Evolutionary conservation across 352 stramenopile species (phyloP).

Genomic region (Phytophthora pluvialis): DNA sequence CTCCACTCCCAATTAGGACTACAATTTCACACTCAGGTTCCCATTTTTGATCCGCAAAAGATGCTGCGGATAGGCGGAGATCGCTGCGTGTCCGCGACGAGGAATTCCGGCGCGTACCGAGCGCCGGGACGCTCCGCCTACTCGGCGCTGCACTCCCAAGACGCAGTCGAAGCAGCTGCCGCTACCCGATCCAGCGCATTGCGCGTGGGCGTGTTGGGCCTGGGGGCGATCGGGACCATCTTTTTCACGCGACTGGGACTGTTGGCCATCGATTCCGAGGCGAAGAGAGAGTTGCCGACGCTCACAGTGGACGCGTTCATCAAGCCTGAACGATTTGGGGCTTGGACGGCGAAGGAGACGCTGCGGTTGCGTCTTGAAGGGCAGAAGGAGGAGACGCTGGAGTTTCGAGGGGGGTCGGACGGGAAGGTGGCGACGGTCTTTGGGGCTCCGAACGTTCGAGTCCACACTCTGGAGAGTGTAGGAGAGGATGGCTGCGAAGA

Average conservation of each 20-base stretch:
- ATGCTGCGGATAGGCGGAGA: constrained; percentile 11
- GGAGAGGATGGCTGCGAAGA: not conserved
- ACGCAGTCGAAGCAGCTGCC: not conserved
- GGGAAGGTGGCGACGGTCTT: constrained; percentile 18
- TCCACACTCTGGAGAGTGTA: constrained; percentile 36
- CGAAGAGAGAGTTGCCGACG: not conserved
- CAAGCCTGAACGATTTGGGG: constrained; percentile 48
- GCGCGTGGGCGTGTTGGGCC: constrained; percentile 63
- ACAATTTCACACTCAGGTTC: too few relatives aligned
- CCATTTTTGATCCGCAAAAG: not conserved
- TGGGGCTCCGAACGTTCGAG: constrained; percentile 34
- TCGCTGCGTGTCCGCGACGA: constrained; percentile 1
- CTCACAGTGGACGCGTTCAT: constrained; percentile 56
- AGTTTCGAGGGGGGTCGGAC: constrained; percentile 14
- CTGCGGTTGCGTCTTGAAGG: constrained; percentile 16
- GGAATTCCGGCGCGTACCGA: constrained; percentile 2
- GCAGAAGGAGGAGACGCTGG: constrained; percentile 12
- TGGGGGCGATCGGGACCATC: constrained; percentile 78
- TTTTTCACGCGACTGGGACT: constrained; percentile 64
- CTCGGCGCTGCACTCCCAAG: not conserved
- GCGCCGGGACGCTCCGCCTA: constrained; percentile 4
- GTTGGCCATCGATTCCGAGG: constrained; percentile 24
- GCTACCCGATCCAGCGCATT: constrained; percentile 10
- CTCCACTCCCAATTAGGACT: too few relatives aligned
- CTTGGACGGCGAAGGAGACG: constrained; percentile 20